A percentile compares a stretch with the other conserved stretches of the same genome.
phyloP scores from a whole-genome alignment of 805 yeast species.

The Metschnikowia vanudenii region DNA sequence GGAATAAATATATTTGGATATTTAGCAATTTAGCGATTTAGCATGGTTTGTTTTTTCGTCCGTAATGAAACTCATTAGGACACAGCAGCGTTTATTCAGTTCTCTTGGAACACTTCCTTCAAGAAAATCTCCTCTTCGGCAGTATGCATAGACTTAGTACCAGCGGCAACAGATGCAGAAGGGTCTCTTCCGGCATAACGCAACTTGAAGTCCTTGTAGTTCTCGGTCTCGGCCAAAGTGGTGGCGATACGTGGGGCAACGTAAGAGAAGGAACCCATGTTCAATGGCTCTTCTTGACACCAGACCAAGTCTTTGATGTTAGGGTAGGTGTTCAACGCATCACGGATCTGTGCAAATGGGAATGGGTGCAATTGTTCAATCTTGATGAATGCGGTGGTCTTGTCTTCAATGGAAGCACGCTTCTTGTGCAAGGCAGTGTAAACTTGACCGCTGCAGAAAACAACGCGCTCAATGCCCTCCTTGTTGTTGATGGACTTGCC shows the following conservation, averaged over 20 bases:
- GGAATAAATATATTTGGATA: slow-evolving; percentile 3
- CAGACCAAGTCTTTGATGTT: slow-evolving; percentile 84
- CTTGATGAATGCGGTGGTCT: slow-evolving; percentile 82
- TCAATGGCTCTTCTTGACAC: slow-evolving; percentile 99
- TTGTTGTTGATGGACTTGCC: slow-evolving; percentile 74
- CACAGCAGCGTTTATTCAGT: slow-evolving; percentile 5
- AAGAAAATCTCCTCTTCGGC: slow-evolving; percentile 89
- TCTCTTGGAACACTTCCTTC: slow-evolving; percentile 49
- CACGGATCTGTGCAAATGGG: slow-evolving; percentile 95
- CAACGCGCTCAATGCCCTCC: slow-evolving; percentile 84
- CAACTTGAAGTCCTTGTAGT: slow-evolving; percentile 53
- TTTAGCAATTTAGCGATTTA: slow-evolving; percentile 1
- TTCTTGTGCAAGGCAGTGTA: slow-evolving; percentile 88
- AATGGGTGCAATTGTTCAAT: slow-evolving; percentile 97
- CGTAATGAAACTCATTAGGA: background rate
- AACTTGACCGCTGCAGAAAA: slow-evolving; percentile 90
- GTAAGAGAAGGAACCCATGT: slow-evolving; percentile 87
- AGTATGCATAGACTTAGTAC: slow-evolving; percentile 82
- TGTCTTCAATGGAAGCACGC: slow-evolving; percentile 74
- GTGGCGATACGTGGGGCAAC: slow-evolving; percentile 83
- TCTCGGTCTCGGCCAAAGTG: slow-evolving; percentile 69
- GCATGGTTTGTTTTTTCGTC: background rate
- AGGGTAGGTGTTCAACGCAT: slow-evolving; percentile 75
- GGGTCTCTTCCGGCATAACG: slow-evolving; percentile 98
- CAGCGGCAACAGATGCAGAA: slow-evolving; percentile 97